Conservation (phyloP, 768 basidiomycete genomes). For the Mycena metata region DNA sequence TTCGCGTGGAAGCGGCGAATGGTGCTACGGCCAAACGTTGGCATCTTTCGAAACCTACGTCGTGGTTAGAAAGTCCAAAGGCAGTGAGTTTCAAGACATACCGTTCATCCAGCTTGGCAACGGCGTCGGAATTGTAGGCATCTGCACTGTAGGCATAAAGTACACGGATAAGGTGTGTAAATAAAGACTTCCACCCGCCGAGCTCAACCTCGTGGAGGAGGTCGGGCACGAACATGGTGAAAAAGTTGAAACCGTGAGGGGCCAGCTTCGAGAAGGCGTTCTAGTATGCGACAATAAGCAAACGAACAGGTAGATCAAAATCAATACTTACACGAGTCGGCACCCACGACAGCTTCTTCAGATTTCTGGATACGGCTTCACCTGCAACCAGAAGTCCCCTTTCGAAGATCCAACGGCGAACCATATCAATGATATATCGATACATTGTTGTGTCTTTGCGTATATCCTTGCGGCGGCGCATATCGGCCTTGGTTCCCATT, state of each 20-base stretch:
- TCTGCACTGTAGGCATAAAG: conserved; percentile 41
- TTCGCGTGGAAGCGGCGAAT: conserved; percentile 54
- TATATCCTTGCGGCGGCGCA: conserved; percentile 6
- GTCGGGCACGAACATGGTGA: conserved; percentile 48
- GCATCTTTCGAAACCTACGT: conserved; percentile 43
- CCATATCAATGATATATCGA: not conserved
- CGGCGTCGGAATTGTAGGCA: too few species aligned
- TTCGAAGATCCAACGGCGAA: conserved; percentile 19
- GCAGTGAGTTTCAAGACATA: conserved; percentile 9
- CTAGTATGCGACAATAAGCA: conserved; percentile 32
- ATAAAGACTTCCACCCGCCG: conserved; percentile 54
- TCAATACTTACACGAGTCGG: conserved; percentile 3
- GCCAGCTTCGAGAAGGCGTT: conserved; percentile 48
- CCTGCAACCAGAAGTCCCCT: conserved; percentile 1
- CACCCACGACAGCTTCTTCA: conserved; percentile 20
- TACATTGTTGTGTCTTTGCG: conserved; percentile 22
- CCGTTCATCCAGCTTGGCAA: conserved; percentile 43
- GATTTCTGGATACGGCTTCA: not conserved
- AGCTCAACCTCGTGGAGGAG: conserved; percentile 58
- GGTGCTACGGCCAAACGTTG: conserved; percentile 47
- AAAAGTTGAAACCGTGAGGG: conserved; percentile 43
- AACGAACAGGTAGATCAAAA: not conserved
- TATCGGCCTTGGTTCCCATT: conserved; percentile 38
- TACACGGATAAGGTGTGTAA: conserved; percentile 52
- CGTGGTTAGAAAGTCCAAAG: too few species aligned